phyloP scores from a whole-genome alignment of 768 basidiomycete genomes.

The Rhizopogon salebrosus region DNA sequence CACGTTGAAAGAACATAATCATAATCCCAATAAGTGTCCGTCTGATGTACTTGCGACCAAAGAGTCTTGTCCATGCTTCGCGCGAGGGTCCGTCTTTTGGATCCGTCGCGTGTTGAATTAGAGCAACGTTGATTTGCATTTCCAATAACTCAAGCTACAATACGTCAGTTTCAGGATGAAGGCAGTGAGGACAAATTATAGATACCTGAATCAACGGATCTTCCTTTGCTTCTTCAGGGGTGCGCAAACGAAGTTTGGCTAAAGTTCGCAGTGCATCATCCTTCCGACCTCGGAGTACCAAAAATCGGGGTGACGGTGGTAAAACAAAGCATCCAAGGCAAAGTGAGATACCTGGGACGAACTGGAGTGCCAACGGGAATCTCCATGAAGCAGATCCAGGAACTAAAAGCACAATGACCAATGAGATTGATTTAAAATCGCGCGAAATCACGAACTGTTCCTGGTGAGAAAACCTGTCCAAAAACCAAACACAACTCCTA shows the following conservation, averaged over 20 bases:
- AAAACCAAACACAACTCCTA: conserved; percentile 78
- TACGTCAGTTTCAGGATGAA: neutral
- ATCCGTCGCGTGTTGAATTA: conserved; percentile 37
- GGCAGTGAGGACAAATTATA: neutral
- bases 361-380: conserved; percentile 67
- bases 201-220: conserved; percentile 51
- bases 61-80: conserved; percentile 54
- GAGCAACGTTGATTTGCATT: conserved; percentile 62
- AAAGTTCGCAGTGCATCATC: conserved; percentile 58
- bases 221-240: conserved; percentile 36
- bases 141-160: conserved; percentile 66
- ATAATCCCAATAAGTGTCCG: conserved; percentile 67
- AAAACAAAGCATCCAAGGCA: conserved; percentile 51
- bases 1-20: conserved; percentile 84
- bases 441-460: conserved; percentile 35
- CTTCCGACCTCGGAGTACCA: conserved; percentile 43
- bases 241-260: conserved; percentile 43
- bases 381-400: conserved; percentile 66
- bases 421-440: neutral
- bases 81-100: conserved; percentile 13
- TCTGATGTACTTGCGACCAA: conserved; percentile 45
- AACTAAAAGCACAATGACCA: conserved; percentile 33
- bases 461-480: conserved; percentile 79
- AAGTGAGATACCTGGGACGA: conserved; percentile 64
- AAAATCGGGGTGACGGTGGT: conserved; percentile 45